These are phyloP conservation scores for Apiospora pterosperma DNA, from an alignment of 2,329 filamentous ascomycete species.

Conservation along the genomic window DNA sequence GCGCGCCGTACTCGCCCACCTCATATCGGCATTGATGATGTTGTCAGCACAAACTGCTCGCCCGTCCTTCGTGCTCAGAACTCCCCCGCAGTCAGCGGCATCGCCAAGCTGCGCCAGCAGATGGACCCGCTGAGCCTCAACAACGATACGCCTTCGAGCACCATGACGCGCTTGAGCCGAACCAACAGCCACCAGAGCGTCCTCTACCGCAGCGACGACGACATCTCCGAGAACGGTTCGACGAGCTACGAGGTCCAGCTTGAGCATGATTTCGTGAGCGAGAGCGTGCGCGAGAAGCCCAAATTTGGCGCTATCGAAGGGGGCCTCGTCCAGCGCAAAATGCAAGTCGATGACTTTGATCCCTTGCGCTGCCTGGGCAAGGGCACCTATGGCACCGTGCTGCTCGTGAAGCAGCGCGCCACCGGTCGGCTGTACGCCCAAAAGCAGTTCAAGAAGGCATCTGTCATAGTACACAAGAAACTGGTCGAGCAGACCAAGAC, in stretches of 20 bases:
- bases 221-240: constrained; percentile 62
- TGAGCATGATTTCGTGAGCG: constrained; percentile 80
- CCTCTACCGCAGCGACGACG: constrained; percentile 59
- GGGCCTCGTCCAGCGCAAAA: constrained; percentile 65
- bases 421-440: constrained; percentile 93
- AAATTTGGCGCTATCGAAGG: constrained; percentile 43
- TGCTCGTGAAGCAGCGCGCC: constrained; percentile 83
- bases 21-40: constrained; percentile 43
- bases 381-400: constrained; percentile 90
- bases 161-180: constrained; percentile 49
- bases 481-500: constrained; percentile 97
- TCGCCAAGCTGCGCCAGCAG: constrained; percentile 78
- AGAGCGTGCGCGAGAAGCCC: constrained; percentile 46
- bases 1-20: constrained; percentile 35
- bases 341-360: constrained; percentile 88
- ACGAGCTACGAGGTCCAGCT: constrained; percentile 84
- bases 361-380: constrained; percentile 90
- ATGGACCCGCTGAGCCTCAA: constrained; percentile 74
- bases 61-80: constrained; percentile 50
- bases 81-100: constrained; percentile 63
- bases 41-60: constrained; percentile 62
- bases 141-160: constrained; percentile 40
- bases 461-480: constrained; percentile 90
- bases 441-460: constrained; percentile 98
- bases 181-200: constrained; percentile 54